Conservation (phyloP, 441 rosid species). For the Gossypium gossypioides region DNA sequence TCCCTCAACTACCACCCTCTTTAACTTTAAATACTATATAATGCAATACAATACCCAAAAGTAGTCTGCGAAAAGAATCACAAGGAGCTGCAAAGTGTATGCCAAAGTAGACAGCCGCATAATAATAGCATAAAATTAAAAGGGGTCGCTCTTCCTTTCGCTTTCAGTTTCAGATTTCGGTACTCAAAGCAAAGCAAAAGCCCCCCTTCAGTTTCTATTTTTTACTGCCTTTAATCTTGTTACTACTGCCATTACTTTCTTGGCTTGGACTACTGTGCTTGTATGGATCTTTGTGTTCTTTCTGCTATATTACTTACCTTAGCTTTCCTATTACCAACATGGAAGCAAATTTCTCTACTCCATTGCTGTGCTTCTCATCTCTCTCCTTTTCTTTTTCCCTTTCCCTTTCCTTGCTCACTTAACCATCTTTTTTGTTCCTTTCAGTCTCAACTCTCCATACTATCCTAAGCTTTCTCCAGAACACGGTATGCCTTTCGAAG, state of each 20-base stretch:
- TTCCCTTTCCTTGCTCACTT: constrained; percentile 13
- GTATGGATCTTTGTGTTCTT: constrained; percentile 19
- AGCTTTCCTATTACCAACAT: constrained; percentile 20
- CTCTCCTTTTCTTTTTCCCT: constrained; percentile 9
- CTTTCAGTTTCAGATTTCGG: constrained; percentile 26
- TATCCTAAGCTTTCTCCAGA: constrained; percentile 1
- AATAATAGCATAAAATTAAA: background rate
- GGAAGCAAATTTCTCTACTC: constrained; percentile 10
- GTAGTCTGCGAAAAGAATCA: background rate
- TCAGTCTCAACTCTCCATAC: background rate
- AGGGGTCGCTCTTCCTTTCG: constrained; percentile 24
- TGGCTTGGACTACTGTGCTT: constrained; percentile 31
- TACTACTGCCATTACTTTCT: constrained; percentile 17
- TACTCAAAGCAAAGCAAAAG: constrained; percentile 10
- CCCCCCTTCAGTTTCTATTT: constrained; percentile 9
- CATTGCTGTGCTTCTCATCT: constrained; percentile 4
- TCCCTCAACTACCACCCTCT: constrained; percentile 20
- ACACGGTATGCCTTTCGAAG: constrained; percentile 15
- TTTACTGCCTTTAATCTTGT: constrained; percentile 14
- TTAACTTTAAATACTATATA: background rate
- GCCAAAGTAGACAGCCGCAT: background rate
- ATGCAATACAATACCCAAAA: background rate
- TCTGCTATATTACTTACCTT: constrained; percentile 17
- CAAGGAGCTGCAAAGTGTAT: background rate
- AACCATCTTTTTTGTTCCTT: constrained; percentile 10